Base-by-base conservation (phyloP, 192 early-diverging fungal species). In the Cladochytrium replicatum region DNA sequence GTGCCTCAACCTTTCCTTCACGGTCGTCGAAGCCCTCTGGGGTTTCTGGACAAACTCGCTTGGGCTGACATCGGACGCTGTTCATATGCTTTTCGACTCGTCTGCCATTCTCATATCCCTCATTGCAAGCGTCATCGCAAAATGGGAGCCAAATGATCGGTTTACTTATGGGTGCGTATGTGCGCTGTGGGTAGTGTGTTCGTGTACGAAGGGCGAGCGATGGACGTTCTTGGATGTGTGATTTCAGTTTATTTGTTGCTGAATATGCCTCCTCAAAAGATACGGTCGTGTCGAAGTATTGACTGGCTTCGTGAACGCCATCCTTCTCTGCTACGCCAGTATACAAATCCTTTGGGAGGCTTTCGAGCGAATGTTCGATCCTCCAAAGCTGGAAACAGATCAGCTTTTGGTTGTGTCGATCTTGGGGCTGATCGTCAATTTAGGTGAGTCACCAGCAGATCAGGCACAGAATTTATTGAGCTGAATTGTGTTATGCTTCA, bases 81-180 rank as follows among this genome's bases (percentile, higher is more conserved):
- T 93, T 43, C 93, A 97, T 64, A 97, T 97, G 93, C 78, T 94
- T 47, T 97, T 97, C 67, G 93, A 97, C 66, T 92, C 88, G 47
- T 70, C 93, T 59, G 91, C 91, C 4, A 57, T 97, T 52, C 85
- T 83, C 2, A 77, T 94, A 28, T 87, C 87, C 23, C 63, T 97
- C 6, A 71, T 84, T 45, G 93, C 93, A 6, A 78, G 86, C 2
- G 88, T 94, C 1, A 83, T 93, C 75, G 80, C 81, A 49, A 91
- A 88, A 61, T 91, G 93, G 88, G 87, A 81, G 13, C 68, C 82
- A n/a, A 87, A 86, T 47, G 74, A 77, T 25, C 64, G 78, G 23
- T 97, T 71, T 50, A 72, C 84, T 8, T 89, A 84, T 61, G 87
- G 78, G 69, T 80, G 55, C 54, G 56, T 50, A 37, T n/a, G n/a